Evolutionary conservation across 169 alveolate species (phyloP).

Genomic region (Miamiensis avidus): DNA sequence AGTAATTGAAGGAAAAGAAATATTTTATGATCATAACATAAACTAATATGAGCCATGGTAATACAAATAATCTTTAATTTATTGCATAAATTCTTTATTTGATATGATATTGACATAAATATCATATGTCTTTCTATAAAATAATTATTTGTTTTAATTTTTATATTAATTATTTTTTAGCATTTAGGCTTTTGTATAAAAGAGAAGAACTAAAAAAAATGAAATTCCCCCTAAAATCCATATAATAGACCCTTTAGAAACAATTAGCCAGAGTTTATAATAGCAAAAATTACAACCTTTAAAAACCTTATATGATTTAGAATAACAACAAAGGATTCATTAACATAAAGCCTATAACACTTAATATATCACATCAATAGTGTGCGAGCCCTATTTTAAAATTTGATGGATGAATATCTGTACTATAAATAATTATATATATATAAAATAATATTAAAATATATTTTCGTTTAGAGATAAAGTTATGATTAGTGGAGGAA

Average conservation of each 20-base stretch:
- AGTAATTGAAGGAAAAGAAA: conserved; percentile 23
- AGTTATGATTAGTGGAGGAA: conserved; percentile 58
- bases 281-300: conserved; percentile 48
- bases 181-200: conserved; percentile 32
- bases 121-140: too few species aligned
- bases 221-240: conserved; percentile 48
- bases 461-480: conserved; percentile 4
- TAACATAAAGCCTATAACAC: conserved; percentile 46
- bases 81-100: background rate
- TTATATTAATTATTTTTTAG: too few species aligned
- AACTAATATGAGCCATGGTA: conserved; percentile 14
- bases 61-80: background rate
- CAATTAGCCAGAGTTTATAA: conserved; percentile 36
- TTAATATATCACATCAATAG: conserved; percentile 44
- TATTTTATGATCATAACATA: conserved; percentile 24
- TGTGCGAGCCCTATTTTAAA: conserved; percentile 65
- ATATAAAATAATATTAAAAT: too few species aligned
- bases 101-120: too few species aligned
- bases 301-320: conserved; percentile 43
- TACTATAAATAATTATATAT: too few species aligned
- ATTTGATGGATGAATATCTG: conserved; percentile 57
- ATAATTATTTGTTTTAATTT: too few species aligned
- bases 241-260: conserved; percentile 28
- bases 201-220: conserved; percentile 34
- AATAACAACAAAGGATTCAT: conserved; percentile 41